Evolutionary conservation across 78 protist genomes (phyloP), one percentile per base, ranked within the genome.

Genomic region (Guillardia theta): DNA sequence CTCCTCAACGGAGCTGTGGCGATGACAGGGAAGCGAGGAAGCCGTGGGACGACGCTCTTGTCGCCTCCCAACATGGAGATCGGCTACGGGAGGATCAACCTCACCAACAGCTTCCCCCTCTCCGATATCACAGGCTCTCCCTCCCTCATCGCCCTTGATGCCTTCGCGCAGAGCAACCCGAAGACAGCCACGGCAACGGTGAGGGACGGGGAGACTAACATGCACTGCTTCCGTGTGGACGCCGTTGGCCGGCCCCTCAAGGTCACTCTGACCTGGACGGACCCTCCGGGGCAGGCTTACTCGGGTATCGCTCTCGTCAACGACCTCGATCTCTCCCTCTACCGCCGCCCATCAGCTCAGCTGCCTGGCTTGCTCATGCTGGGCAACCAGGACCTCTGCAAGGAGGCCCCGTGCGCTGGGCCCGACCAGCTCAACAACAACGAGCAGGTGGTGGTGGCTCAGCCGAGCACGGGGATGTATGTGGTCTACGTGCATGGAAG

Each of bases 191-290:
- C 62, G 62, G 62, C 62, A 18, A 18, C 18, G 62, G 18, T 53
- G 18, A 18, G 18, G 62, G 33, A 53, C 18, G 62, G 62, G 33
- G 33, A 18, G 33, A 18, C 18, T 53, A 12, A 53, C 18, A 12
- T 12, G 33, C 62, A 18, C 62, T 53, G 62, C 62, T 53, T 53
- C 62, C 12, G 18, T 21, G 62, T 53, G 33, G 62, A 18, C 62
- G 62, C 62, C 70, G 83, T 27, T 9, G n/a, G 21, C 18, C 46
- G 27, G 43, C 50, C 94, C 50, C 77, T 96, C 41, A 64, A 21
- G 48, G 96, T 88, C 10, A 96, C 97, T 33, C 93, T 97, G 6
- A 95, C 88, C 24, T 97, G 98, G 98, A 94, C 95, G 21, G 98
- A 97, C 87, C 93, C 96, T 0, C 95, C 97, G 8, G 93, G 95